These are phyloP conservation scores for Sugiyamaella chiloensis DNA, from an alignment of 805 yeast species.

Conservation along the genomic window DNA sequence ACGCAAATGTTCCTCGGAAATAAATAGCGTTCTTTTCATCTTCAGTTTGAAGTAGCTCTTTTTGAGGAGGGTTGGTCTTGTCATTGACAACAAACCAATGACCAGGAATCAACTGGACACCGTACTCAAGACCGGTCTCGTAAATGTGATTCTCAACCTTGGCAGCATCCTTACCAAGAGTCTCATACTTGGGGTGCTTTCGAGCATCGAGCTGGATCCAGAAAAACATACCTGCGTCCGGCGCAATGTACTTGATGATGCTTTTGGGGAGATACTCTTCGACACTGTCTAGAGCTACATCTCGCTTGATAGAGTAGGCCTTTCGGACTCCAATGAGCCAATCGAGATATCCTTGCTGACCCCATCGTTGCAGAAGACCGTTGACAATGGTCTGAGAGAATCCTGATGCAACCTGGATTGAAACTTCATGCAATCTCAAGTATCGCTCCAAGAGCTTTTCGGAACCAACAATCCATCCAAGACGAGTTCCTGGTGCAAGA, in stretches of 20 bases:
- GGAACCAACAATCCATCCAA: constrained; percentile 88
- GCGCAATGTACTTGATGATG: constrained; percentile 36
- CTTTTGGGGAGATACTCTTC: constrained; percentile 52
- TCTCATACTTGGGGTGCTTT: constrained; percentile 45
- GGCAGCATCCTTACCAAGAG: constrained; percentile 26
- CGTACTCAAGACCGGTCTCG: constrained; percentile 32
- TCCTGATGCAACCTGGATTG: constrained; percentile 79
- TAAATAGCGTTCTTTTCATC: constrained; percentile 33
- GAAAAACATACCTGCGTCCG: constrained; percentile 54
- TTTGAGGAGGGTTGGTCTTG: constrained; percentile 34
- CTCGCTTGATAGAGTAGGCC: constrained; percentile 85
- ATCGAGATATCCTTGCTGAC: constrained; percentile 81
- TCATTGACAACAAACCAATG: constrained; percentile 38
- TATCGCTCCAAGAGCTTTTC: constrained; percentile 58
- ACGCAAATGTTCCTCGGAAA: constrained; percentile 45
- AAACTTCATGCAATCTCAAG: constrained; percentile 72
- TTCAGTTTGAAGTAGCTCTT: constrained; percentile 29
- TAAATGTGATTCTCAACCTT: constrained; percentile 35
- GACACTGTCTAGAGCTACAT: constrained; percentile 76
- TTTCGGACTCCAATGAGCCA: constrained; percentile 75
- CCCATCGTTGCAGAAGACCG: constrained; percentile 80
- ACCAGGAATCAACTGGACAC: constrained; percentile 40
- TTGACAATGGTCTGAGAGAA: constrained; percentile 68
- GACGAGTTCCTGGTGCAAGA: constrained; percentile 84
- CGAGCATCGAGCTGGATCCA: constrained; percentile 52